Base-by-base conservation (phyloP, 306 rosid genomes). In the Corylus americana region DNA sequence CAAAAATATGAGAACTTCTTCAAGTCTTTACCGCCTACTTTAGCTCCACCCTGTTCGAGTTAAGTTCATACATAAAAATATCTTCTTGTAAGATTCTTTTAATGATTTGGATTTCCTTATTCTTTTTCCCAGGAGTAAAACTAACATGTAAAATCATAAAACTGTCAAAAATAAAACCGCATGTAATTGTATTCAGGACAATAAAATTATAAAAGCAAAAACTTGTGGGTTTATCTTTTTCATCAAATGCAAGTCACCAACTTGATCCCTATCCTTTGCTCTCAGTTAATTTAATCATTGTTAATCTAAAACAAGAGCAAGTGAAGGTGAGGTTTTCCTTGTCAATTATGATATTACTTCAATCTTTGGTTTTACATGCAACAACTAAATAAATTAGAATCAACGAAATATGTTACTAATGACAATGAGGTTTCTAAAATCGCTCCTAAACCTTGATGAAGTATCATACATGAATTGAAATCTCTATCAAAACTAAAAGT, bases 341-440 rank as follows among this genome's bases (percentile, higher is more conserved):
- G 45, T 25, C 66, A 59, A 16, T 25, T 25, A 22, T 42, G 45
- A 42, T 42, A 42, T 59, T 59, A 59, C 12, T 10, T 59, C n/a
- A 20, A 53, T 59, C 66, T 59, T 22, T 25, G 13, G 66, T 59
- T 37, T 68, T 42, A 44, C 51, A 68, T 68, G 44, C 72, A 67
- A 17, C 1, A 9, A 10, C 16, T 4, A 39, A 42, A 63, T 31
- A 6, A 31, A 13, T 16, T 1, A 25, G 47, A 66, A 66, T 16
- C 48, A 35, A 66, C 76, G 29, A 74, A 66, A 42, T 7, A 66
- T 49, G 37, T 44, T 45, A 77, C 58, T n/a, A 39, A 54, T 50
- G 27, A 50, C 70, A 74, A 70, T 44, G 17, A 29, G 8, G 51
- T 18, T 42, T 39, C 47, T 68, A 17, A 68, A 42, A 42, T 68